Evolutionary conservation across 371 early-diverging fungal genomes (phyloP).

Genomic region (Mucor plumbeus): DNA sequence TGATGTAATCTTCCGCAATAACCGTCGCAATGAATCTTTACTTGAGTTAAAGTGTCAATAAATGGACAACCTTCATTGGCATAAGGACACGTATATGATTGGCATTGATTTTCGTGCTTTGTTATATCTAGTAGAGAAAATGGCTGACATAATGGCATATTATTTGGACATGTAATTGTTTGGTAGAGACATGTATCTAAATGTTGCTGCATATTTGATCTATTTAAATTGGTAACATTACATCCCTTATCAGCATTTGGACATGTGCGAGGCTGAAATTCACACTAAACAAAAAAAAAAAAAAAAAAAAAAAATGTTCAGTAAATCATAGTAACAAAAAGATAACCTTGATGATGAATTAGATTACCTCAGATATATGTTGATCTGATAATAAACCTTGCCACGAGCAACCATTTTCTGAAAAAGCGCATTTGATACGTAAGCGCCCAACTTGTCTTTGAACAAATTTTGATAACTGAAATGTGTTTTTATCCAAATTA

Average conservation of each 20-base stretch:
- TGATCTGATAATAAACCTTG: slow-evolving; percentile 46
- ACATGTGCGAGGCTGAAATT: slow-evolving; percentile 33
- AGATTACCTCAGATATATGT: slow-evolving; percentile 39
- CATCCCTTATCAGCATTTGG: slow-evolving; percentile 51
- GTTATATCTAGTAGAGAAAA: slow-evolving; percentile 42
- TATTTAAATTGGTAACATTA: slow-evolving; percentile 24
- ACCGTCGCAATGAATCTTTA: slow-evolving; percentile 36
- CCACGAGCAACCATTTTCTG: slow-evolving; percentile 48
- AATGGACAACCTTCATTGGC: slow-evolving; percentile 47
- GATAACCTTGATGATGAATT: neutral
- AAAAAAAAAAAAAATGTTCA: neutral
- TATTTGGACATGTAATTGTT: slow-evolving; percentile 47
- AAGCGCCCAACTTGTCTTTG: slow-evolving; percentile 50
- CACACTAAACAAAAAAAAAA: slow-evolving; percentile 30
- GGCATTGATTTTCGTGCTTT: slow-evolving; percentile 45
- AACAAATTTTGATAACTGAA: slow-evolving; percentile 55
- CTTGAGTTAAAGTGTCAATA: slow-evolving; percentile 39
- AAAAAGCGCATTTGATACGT: slow-evolving; percentile 41
- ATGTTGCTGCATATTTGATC: slow-evolving; percentile 35
- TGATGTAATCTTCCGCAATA: slow-evolving; percentile 52
- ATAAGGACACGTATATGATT: slow-evolving; percentile 47
- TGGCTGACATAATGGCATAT: slow-evolving; percentile 42
- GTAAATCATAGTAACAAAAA: neutral
- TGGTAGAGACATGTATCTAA: slow-evolving; percentile 39
- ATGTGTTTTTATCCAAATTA: slow-evolving; percentile 29